Conservation (phyloP, 208 protist species). For the Acanthamoeba culbertsoni region DNA sequence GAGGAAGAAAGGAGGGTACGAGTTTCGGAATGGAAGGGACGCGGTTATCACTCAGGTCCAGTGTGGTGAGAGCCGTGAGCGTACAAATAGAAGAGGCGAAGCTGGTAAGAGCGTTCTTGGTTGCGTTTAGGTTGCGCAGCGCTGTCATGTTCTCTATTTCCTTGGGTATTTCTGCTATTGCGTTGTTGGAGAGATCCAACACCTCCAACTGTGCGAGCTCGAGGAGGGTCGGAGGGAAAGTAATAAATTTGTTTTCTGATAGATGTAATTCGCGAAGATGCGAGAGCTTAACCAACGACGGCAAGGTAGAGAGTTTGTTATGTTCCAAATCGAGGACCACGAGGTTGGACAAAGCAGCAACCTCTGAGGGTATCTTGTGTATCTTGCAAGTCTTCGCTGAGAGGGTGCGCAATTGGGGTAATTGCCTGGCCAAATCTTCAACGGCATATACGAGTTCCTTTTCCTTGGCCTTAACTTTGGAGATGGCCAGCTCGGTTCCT, state of each 20-base stretch:
- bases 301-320: conserved; percentile 31
- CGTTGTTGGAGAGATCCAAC: conserved; percentile 33
- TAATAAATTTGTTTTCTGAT: conserved; percentile 2
- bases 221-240: not conserved
- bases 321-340: conserved; percentile 28
- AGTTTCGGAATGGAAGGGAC: not conserved
- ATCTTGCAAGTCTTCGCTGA: conserved; percentile 24
- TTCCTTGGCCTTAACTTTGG: conserved; percentile 21
- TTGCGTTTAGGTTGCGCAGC: not conserved
- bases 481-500: not conserved
- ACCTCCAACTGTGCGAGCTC: not conserved
- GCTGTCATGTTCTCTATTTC: not conserved
- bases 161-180: not conserved
- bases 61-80: not conserved
- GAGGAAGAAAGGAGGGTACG: not conserved
- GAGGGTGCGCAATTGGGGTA: not conserved
- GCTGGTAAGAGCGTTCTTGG: conserved; percentile 16
- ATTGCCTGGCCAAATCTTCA: not conserved
- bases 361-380: not conserved
- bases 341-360: not conserved
- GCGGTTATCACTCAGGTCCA: conserved; percentile 28
- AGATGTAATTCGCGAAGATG: conserved; percentile 21
- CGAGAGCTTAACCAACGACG: not conserved
- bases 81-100: not conserved
- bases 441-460: conserved; percentile 6